Percentiles rank a stretch among this genome's conserved stretches.
Conservation (phyloP, 2,329 filamentous ascomycete species). For the Alternaria burnsii region DNA sequence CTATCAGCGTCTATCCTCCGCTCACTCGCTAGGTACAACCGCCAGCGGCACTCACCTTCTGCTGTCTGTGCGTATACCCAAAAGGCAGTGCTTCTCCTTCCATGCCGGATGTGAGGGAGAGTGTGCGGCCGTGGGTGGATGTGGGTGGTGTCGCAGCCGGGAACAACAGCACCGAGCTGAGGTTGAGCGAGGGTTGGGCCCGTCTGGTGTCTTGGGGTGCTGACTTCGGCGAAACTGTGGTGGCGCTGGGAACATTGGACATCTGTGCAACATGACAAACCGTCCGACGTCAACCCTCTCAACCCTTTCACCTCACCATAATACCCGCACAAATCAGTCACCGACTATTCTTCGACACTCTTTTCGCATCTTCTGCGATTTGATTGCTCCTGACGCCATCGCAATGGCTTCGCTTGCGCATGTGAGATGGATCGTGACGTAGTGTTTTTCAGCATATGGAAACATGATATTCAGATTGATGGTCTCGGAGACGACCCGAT, state of each 20-base stretch:
- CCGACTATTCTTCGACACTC: neutral
- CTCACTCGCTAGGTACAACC: conserved; percentile 8
- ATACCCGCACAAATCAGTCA: neutral
- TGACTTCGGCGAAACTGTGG: conserved; percentile 23
- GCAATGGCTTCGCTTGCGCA: neutral
- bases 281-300: neutral
- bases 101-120: conserved; percentile 8
- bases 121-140: neutral
- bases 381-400: neutral
- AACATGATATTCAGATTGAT: conserved; percentile 7
- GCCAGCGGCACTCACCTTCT: conserved; percentile 41
- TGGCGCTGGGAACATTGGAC: conserved; percentile 17
- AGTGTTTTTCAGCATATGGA: neutral
- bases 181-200: conserved; percentile 1
- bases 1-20: conserved; percentile 22
- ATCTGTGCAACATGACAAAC: conserved; percentile 8
- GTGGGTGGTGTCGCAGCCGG: conserved; percentile 6
- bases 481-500: neutral
- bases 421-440: neutral
- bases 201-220: conserved; percentile 12
- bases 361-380: neutral
- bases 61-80: conserved; percentile 44
- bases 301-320: conserved; percentile 3
- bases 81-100: conserved; percentile 45
- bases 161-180: conserved; percentile 3